Evolutionary conservation across 345 rosid species (phyloP).

Genomic region (Linum usitatissimum): DNA sequence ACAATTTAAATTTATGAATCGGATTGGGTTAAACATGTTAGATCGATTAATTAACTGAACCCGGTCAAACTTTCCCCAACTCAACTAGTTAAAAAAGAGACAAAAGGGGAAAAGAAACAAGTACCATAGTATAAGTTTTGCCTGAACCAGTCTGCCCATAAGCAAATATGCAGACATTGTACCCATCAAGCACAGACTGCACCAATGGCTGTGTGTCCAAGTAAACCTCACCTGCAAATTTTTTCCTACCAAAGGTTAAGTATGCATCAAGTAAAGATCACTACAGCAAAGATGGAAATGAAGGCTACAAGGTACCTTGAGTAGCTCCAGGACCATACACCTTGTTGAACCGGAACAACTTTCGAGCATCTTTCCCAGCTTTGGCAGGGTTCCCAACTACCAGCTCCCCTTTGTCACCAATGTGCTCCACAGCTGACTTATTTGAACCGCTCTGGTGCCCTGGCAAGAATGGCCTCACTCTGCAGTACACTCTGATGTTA

Average conservation of each 20-base stretch:
- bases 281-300: constrained; percentile 5
- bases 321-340: constrained; percentile 56
- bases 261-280: background rate
- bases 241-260: background rate
- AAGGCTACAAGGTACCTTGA: constrained; percentile 47
- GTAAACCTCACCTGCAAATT: constrained; percentile 55
- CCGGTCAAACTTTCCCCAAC: no score
- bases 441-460: constrained; percentile 35
- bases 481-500: constrained; percentile 81
- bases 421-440: constrained; percentile 41
- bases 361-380: constrained; percentile 63
- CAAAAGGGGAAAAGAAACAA: background rate
- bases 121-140: constrained; percentile 88
- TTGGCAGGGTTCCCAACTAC: constrained; percentile 57
- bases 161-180: constrained; percentile 84
- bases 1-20: no score
- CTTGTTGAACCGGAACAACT: constrained; percentile 65
- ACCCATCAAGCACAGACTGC: constrained; percentile 77
- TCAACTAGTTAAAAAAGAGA: background rate
- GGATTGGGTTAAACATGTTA: no score
- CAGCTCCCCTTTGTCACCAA: constrained; percentile 76
- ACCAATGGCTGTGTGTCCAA: constrained; percentile 62
- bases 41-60: no score
- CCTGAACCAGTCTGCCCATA: constrained; percentile 99
- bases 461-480: constrained; percentile 68